Evolutionary conservation across 352 stramenopile species (phyloP), one percentile per base, ranked within the genome.

Genomic region (Globisporangium mamillatum): DNA sequence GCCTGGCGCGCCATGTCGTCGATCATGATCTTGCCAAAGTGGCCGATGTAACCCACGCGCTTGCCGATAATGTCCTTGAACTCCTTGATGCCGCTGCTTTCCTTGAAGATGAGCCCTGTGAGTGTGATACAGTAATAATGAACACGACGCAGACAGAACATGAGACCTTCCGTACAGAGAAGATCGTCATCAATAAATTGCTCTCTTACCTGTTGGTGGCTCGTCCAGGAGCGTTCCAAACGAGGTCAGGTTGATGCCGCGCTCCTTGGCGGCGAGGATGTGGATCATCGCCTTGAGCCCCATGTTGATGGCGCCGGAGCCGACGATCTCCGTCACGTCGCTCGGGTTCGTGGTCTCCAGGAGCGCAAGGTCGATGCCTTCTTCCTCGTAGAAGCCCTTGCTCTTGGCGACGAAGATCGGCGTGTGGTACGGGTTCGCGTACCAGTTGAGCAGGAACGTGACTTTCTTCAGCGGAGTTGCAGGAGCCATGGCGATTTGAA

Each of bases 61-160:
- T 84, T 84, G 66, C 77, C 77, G 38, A 84, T 70, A 59, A 84
- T 84, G 66, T 84, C 77, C 70, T 78, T 84, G 64, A 84, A 84
- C 68, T 76, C 64, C 56, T 78, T 81, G 66, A 84, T 84, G 50
- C 75, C 75, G 54, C 74, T 80, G 63, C 77, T 84, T 18, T 75
- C 75, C 70, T 84, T 84, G 71, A 84, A 84, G 70, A 84, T 84
- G 53, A 84, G 64, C 18, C 77, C 74, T 77, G 54, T 9, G 16
- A 24, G 18, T 52, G 5, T 0, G 36, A 44, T 44, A 44, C 36
- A 44, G 36, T 8, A 22, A 22, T 50, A 50, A 1, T 27, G n/a
- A 57, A 61, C 8, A 41, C 9, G 25, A 3, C 25, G 4, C 10
- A 44, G 14, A 44, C 4, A 8, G 3, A 12, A 46, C 7, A 38